These are phyloP conservation scores for Hemileccinum hortonii DNA, from an alignment of 1,284 basidiomycete genomes.

Conservation along the genomic window DNA sequence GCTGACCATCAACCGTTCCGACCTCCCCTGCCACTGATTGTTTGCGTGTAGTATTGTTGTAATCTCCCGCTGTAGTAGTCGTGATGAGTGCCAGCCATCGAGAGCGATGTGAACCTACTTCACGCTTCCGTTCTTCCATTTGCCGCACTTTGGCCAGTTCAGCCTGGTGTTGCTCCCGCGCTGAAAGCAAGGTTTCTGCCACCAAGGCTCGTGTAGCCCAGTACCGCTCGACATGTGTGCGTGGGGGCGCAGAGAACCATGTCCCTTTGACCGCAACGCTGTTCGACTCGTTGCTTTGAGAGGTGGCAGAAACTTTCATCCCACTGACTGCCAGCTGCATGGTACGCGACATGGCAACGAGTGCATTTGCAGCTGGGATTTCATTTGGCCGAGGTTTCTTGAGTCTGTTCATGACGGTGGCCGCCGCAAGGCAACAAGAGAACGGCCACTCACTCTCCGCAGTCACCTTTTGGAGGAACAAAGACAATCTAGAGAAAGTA, in stretches of 20 bases:
- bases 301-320: neutral
- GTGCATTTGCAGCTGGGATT: neutral
- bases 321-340: slow-evolving; percentile 29
- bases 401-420: slow-evolving; percentile 27
- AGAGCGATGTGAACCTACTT: slow-evolving; percentile 36
- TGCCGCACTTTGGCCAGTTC: slow-evolving; percentile 45
- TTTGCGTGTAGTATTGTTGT: slow-evolving; percentile 38
- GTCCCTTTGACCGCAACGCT: slow-evolving; percentile 4
- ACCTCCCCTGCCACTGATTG: slow-evolving; percentile 44
- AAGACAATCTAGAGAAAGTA: slow-evolving; percentile 12
- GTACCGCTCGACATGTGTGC: slow-evolving; percentile 48
- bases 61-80: slow-evolving; percentile 41
- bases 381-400: slow-evolving; percentile 23
- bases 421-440: no score
- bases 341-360: slow-evolving; percentile 25
- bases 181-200: slow-evolving; percentile 56
- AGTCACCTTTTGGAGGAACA: neutral
- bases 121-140: slow-evolving; percentile 45
- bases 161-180: slow-evolving; percentile 44
- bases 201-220: slow-evolving; percentile 62
- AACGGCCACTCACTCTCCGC: slow-evolving; percentile 13
- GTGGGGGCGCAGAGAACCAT: slow-evolving; percentile 27
- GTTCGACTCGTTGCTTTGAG: neutral
- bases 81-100: neutral
- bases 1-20: slow-evolving; percentile 56